Base-by-base conservation (phyloP, 805 yeast species). In the Torulaspora indica region DNA sequence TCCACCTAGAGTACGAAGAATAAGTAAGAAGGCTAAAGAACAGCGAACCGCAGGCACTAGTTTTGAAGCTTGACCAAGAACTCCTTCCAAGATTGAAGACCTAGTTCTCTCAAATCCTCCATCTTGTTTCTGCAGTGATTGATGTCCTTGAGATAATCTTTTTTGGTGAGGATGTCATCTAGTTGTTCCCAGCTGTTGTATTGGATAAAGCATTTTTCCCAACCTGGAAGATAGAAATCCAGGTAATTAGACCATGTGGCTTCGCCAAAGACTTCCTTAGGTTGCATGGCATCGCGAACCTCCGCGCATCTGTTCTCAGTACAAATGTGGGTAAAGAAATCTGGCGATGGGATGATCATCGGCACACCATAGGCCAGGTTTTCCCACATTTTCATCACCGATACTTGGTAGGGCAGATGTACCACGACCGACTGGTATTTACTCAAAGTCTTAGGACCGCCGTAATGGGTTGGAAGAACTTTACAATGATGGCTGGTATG, bases 361-460 rank as follows among this genome's bases (percentile, higher is more conserved):
- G 37, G 29, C 12, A 38, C 44, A 22, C 51, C 51, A 18, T 47
- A 28, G 2, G 45, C 42, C 8, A 44, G 14, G 14, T 47, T 47
- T 18, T 47, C 51, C 51, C 51, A 47, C 51, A 47, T 47, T 14
- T 44, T 47, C 51, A 47, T 47, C 4, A 40, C 35, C 8, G 50
- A 47, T 12, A 47, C 50, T 29, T 47, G 50, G 28, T 47, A 41
- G 5, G 51, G 51, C 38, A 47, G 27, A 31, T 47, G 51, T 8
- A 47, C 41, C 3, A 47, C 43, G 14, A 47, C 28, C 2, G 51
- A 47, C 8, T 32, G 29, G 24, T 47, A 47, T 25, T 33, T n/a
- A 13, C 33, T 27, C 29, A 47, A 38, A 6, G 51, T 44, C 38
- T 27, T 47, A n/a, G 51, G 51, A 3, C 51, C 51, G 29, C 51